Percentiles rank a stretch among this genome's conserved stretches.
phyloP scores from a whole-genome alignment of 306 rosid genomes.

The Prunus campanulata region DNA sequence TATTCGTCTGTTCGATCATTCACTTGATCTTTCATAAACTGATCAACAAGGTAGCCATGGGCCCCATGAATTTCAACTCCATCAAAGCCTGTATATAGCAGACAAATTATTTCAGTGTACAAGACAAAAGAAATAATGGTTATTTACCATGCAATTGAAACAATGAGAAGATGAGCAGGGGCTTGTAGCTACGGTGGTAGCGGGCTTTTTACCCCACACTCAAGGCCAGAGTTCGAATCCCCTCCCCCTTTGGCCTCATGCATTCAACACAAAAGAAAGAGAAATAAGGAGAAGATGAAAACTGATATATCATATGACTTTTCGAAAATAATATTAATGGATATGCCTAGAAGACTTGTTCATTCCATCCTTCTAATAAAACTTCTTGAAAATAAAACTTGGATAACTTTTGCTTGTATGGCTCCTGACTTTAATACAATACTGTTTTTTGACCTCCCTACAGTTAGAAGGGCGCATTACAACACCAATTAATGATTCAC shows the following conservation, averaged over 20 bases:
- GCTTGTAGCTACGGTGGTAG: not conserved
- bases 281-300: no score
- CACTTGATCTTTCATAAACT: constrained; percentile 37
- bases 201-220: not conserved
- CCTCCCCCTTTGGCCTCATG: not conserved
- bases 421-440: no score
- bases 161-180: not conserved
- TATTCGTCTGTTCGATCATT: constrained; percentile 37
- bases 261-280: no score
- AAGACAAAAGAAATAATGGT: not conserved
- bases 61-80: constrained; percentile 51
- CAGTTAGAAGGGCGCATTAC: no score
- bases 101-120: not conserved
- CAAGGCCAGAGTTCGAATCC: not conserved
- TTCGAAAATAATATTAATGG: no score
- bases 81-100: constrained; percentile 35
- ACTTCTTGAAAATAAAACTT: no score
- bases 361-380: no score
- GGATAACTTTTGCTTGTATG: no score
- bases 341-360: no score
- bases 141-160: not conserved
- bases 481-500: no score
- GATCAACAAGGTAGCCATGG: constrained; percentile 38
- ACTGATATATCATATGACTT: no score
- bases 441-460: no score